These are phyloP conservation scores for Coelastrella sp. DNA, from an alignment of 139 green algal genomes.

Conservation along the genomic window DNA sequence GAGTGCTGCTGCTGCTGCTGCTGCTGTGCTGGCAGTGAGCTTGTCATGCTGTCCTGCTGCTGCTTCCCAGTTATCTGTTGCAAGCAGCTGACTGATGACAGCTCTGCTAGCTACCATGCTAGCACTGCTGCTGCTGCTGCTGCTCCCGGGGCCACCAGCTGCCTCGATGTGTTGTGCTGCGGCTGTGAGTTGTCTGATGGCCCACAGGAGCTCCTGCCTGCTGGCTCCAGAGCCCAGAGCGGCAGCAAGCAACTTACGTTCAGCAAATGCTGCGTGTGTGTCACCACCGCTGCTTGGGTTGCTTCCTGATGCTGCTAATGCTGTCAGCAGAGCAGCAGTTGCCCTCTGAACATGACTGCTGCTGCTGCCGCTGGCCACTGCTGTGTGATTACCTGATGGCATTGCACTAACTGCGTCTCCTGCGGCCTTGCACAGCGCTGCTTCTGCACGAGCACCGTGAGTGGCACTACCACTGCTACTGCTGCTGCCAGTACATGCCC, in stretches of 20 bases:
- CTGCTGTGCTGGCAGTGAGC: background rate
- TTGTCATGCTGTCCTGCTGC: background rate
- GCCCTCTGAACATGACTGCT: background rate
- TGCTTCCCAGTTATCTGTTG: background rate
- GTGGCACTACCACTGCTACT: background rate
- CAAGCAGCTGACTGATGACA: background rate
- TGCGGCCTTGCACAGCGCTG: too few species aligned
- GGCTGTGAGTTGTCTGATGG: background rate
- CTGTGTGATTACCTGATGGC: too few species aligned
- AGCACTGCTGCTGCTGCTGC: too few species aligned
- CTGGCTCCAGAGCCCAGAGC: background rate
- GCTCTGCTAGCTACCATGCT: background rate
- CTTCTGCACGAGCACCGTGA: too few species aligned
- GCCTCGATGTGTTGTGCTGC: background rate
- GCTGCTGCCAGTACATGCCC: background rate
- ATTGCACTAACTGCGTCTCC: too few species aligned
- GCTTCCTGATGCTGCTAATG: too few species aligned
- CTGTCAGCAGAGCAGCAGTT: too few species aligned
- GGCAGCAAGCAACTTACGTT: background rate
- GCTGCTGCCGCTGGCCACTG: background rate
- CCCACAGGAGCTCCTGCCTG: background rate
- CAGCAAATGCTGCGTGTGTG: background rate
- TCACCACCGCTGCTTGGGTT: too few species aligned
- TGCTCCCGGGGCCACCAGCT: background rate
- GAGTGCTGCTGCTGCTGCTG: background rate